Evolutionary conservation across 768 basidiomycete species (phyloP).

Genomic region (Kwoniella shandongensis): DNA sequence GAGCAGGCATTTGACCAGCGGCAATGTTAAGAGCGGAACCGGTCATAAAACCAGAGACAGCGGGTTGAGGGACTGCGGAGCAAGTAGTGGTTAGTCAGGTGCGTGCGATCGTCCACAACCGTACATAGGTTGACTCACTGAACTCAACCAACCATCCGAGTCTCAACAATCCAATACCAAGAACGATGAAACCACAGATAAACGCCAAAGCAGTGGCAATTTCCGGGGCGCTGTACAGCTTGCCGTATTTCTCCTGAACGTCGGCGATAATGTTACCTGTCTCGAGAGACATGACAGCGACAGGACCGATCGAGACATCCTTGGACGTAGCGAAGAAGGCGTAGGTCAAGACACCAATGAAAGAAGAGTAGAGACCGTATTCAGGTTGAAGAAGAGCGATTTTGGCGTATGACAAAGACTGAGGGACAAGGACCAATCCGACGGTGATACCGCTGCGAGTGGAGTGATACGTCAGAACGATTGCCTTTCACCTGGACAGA

Average conservation of each 20-base stretch:
- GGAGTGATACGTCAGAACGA: conserved; percentile 13
- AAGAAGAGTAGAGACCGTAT: conserved; percentile 92
- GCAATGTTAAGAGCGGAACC: conserved; percentile 94
- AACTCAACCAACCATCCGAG: conserved; percentile 95
- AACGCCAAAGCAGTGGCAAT: conserved; percentile 85
- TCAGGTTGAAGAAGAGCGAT: conserved; percentile 75
- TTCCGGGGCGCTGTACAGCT: conserved; percentile 64
- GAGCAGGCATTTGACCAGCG: conserved; percentile 78
- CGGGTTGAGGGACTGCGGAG: conserved; percentile 48
- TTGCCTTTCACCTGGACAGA: neutral
- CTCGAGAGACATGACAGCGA: conserved; percentile 95
- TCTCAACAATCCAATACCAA: conserved; percentile 82
- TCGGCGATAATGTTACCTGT: conserved; percentile 72
- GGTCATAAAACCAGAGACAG: conserved; percentile 73
- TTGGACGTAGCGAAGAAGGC: conserved; percentile 90
- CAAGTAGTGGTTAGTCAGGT: conserved; percentile 43
- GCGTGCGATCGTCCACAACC: no score
- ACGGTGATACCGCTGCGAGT: conserved; percentile 70
- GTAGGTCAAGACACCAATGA: conserved; percentile 59
- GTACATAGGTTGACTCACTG: no score
- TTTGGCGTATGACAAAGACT: conserved; percentile 75
- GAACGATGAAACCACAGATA: conserved; percentile 82
- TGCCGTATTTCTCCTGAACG: conserved; percentile 57
- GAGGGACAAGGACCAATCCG: conserved; percentile 92
- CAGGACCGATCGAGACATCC: conserved; percentile 98